These are phyloP conservation scores for Talaromyces nanjingensis DNA, from an alignment of 495 filamentous ascomycete genomes.

Conservation along the genomic window DNA sequence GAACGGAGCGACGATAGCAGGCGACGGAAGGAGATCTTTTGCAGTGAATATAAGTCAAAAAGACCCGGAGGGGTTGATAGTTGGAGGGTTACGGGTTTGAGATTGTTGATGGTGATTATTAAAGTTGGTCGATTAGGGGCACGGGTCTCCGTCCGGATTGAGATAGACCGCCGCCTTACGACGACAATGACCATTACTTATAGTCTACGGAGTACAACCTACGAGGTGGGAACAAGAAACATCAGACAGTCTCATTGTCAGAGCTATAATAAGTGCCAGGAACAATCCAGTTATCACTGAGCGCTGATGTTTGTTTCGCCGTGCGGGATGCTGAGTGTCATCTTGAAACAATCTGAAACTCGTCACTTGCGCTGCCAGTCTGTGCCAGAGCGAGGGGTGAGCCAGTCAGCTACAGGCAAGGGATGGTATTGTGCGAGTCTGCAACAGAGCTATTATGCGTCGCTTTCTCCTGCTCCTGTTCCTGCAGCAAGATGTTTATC, in stretches of 20 bases:
- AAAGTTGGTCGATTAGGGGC: neutral
- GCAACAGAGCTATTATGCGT: neutral
- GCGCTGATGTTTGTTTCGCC: neutral
- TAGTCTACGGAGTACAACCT: neutral
- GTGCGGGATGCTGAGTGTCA: neutral
- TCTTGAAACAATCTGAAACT: constrained; percentile 7
- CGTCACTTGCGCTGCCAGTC: neutral
- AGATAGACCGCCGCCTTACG: neutral
- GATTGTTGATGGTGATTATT: neutral
- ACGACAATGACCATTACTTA: neutral
- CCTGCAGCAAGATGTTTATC: neutral
- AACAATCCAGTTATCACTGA: neutral
- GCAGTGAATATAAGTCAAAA: neutral
- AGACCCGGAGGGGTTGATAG: neutral
- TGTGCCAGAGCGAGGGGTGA: neutral
- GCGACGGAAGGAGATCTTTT: neutral
- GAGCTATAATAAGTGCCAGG: neutral
- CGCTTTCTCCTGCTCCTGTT: neutral
- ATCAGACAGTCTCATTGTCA: neutral
- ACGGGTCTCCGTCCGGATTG: neutral
- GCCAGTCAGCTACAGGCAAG: neutral
- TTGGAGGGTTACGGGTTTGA: neutral
- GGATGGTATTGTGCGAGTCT: neutral
- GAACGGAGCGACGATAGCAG: neutral
- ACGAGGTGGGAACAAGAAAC: neutral